Base-by-base conservation (phyloP, 768 basidiomycete species). In the Leccinellum rugosiceps region DNA sequence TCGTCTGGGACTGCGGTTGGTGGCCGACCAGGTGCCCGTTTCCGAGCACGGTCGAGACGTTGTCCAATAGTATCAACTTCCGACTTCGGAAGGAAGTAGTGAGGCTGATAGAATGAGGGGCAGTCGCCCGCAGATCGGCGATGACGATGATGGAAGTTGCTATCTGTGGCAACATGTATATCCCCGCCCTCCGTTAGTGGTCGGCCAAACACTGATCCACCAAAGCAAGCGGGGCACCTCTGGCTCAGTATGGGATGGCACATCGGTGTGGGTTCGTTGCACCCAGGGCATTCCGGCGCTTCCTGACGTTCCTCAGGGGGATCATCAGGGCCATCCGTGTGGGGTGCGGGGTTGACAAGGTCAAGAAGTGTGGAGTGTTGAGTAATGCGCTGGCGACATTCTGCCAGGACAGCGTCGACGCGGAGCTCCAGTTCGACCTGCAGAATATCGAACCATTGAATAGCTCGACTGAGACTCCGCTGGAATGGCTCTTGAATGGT, bases 401-500 rank as follows among this genome's bases (percentile, higher is more conserved):
- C 35, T 15, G 34, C 14, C 23, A 45, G 4, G 23, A 14, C 44
- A 25, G 44, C 25, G 14, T 50, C 50, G 14, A 35, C 14, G 9
- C 7, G 34, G 13, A 4, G 14, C 14, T 72, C 65, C 4, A 70
- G 25, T 3, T 43, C 43, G 3, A 54, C 45, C 1, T 61, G 55
- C 0, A 74, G 58, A 4, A 60, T 57, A 35, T 71, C 65, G 19
- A 65, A 70, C 73, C 73, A 75, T 7, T 70, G 70, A 0, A 74
- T 56, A 1, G 71, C 67, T 3, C 62, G 21, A 17, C 59, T 45
- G 15, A 74, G 59, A 1, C 70, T 59, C 2, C 60, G 60, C 1
- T 70, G 67, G 50, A 76, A 76, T 2, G 75, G 68, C n/a, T 77
- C 74, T 7, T 57, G 46, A 4, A 68, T 48, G 0, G 74, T 75